Base-by-base conservation (phyloP, 495 filamentous ascomycete genomes). In the Tuber melanosporum region DNA sequence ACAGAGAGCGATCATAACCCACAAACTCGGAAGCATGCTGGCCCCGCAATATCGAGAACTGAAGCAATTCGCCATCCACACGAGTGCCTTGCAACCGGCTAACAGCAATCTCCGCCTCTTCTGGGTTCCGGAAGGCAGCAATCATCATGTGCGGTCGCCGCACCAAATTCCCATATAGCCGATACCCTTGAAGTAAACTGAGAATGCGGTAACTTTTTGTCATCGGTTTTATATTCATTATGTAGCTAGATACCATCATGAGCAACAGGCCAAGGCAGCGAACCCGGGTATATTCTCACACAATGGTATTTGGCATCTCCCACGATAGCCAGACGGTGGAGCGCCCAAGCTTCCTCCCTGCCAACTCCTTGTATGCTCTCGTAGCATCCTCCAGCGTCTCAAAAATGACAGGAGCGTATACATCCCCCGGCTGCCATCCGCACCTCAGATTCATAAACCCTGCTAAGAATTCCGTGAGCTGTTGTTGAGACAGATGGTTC, bases 91-190 rank as follows among this genome's bases (percentile, higher is more conserved):
- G 57, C 26, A 66, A 32, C 12, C 57, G 57, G 26, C 3, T 15
- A 66, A 66, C 57, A 32, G 57, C 57, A 15, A 66, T 66, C 22
- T 66, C 57, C 57, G 57, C 57, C 57, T 66, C 57, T 17, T 32
- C 57, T 6, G 57, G 57, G 57, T 66, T n/a, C 57, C 10, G 57
- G 57, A 66, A 66, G 57, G 57, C 57, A 66, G 26, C 57, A 12
- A 66, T 66, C 57, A 66, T 32, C 57, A 66, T 66, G 26, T 66
- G 57, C 57, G 57, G 57, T 32, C 57, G 57, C 14, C 57, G 57
- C 57, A 66, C 57, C 26, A 66, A 66, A 66, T 15, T 17, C 57
- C 57, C 57, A 66, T 17, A 32, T 9, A 66, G 57, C 57, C 26
- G 57, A 32, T 66, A 66, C 22, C 10, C 57, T n/a, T 17, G 57